phyloP scores from a whole-genome alignment of 2,329 filamentous ascomycete species.

The Cytospora mali region DNA sequence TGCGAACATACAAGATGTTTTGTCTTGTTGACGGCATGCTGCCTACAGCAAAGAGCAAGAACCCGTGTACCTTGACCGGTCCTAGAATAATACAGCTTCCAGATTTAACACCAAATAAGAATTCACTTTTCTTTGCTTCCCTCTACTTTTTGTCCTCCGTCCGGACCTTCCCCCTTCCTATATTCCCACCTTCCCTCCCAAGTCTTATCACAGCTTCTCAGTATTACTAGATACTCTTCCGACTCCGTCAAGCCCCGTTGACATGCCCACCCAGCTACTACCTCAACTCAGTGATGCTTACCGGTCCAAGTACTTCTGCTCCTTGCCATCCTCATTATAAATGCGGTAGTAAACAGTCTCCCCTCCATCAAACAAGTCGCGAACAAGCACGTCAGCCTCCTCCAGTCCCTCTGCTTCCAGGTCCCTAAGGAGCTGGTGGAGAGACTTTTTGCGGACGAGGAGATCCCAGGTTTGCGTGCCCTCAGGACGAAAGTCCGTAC shows the following conservation, averaged over 20 bases:
- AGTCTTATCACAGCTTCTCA: background rate
- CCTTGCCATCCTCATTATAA: background rate
- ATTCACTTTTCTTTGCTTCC: background rate
- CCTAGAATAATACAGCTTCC: background rate
- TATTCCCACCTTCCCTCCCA: no score
- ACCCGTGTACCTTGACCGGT: background rate
- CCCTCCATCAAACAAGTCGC: constrained; percentile 11
- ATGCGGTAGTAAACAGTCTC: constrained; percentile 10
- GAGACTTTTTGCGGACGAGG: constrained; percentile 4
- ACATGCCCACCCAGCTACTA: background rate
- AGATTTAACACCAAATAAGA: background rate
- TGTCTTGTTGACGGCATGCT: background rate
- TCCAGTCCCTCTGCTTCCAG: background rate
- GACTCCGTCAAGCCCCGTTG: background rate
- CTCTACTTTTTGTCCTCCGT: background rate
- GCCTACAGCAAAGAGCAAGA: background rate
- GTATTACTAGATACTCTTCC: background rate
- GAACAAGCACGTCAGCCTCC: constrained; percentile 5
- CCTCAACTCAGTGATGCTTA: no score
- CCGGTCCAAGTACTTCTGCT: background rate
- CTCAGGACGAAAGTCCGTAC: background rate
- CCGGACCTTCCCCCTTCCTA: no score
- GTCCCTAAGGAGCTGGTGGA: background rate
- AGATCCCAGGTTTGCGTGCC: constrained; percentile 3
- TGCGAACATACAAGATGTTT: background rate